phyloP scores from a whole-genome alignment of 495 filamentous ascomycete species.

The Lindgomyces ingoldianus region DNA sequence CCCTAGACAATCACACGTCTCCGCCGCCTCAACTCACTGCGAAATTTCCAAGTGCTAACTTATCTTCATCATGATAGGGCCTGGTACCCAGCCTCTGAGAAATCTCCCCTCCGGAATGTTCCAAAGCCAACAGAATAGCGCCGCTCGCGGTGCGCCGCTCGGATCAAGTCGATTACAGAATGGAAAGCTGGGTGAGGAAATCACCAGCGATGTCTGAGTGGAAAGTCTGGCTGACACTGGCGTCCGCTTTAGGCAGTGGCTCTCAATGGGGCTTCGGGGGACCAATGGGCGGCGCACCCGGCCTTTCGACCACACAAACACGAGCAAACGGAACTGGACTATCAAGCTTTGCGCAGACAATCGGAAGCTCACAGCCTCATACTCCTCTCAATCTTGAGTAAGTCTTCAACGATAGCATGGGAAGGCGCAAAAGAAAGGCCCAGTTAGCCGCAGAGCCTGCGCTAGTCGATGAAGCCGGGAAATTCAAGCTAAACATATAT shows the following conservation, averaged over 20 bases:
- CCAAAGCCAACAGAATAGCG: slow-evolving; percentile 34
- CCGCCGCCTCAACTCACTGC: not conserved
- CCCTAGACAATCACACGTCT: not conserved
- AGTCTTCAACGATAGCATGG: slow-evolving; percentile 50
- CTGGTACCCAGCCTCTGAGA: slow-evolving; percentile 33
- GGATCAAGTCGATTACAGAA: slow-evolving; percentile 37
- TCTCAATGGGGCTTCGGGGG: slow-evolving; percentile 45
- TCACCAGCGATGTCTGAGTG: not conserved
- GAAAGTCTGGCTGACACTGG: slow-evolving; percentile 10
- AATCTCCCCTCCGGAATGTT: slow-evolving; percentile 35
- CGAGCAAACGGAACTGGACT: slow-evolving; percentile 59
- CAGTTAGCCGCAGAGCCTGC: not conserved
- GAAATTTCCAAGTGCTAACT: slow-evolving; percentile 4
- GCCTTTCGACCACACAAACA: slow-evolving; percentile 61
- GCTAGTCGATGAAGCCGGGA: not conserved
- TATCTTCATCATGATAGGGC: slow-evolving; percentile 20
- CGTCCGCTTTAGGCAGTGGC: slow-evolving; percentile 19
- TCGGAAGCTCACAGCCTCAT: slow-evolving; percentile 72
- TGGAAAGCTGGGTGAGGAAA: slow-evolving; percentile 38
- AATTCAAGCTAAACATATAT: slow-evolving; percentile 15
- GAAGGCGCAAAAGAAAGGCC: slow-evolving; percentile 11
- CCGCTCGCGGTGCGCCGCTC: slow-evolving; percentile 28
- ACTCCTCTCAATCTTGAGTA: slow-evolving; percentile 80
- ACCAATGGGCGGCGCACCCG: slow-evolving; percentile 68
- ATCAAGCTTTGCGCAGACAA: slow-evolving; percentile 78